These are phyloP conservation scores for Strobilomyces confusus DNA, from an alignment of 768 basidiomycete genomes.

Conservation along the genomic window DNA sequence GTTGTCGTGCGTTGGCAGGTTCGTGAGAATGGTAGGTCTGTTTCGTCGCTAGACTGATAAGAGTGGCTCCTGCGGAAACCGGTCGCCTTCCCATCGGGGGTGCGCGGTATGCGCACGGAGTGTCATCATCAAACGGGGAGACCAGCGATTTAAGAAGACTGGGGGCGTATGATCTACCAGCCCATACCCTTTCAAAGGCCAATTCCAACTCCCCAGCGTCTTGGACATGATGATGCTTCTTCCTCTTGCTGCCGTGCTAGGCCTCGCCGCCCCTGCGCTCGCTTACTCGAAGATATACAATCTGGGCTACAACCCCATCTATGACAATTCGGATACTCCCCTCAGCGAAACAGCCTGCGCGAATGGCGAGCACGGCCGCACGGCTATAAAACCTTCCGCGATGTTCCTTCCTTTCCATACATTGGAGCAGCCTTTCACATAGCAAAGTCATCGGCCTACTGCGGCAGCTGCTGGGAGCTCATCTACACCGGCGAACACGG, in stretches of 20 bases:
- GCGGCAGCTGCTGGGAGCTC: slow-evolving; percentile 60
- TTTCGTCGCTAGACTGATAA: neutral
- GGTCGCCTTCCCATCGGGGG: neutral
- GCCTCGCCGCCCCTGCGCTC: slow-evolving; percentile 4
- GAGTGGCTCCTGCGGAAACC: neutral
- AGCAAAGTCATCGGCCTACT: slow-evolving; percentile 44
- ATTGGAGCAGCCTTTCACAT: slow-evolving; percentile 56
- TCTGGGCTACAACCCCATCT: slow-evolving; percentile 43
- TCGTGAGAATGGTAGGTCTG: neutral
- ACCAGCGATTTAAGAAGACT: neutral
- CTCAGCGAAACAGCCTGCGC: slow-evolving; percentile 47
- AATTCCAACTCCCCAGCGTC: neutral
- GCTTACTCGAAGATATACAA: slow-evolving; percentile 10
- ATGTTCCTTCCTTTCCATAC: slow-evolving; percentile 23
- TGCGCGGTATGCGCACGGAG: neutral
- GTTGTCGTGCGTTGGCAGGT: neutral
- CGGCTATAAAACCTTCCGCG: neutral
- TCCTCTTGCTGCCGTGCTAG: neutral
- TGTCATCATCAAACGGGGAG: slow-evolving; percentile 23
- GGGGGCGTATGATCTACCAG: neutral
- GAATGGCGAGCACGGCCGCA: slow-evolving; percentile 41
- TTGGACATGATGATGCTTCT: slow-evolving; percentile 10
- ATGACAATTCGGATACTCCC: slow-evolving; percentile 42
- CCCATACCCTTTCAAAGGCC: neutral
- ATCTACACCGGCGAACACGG: slow-evolving; percentile 37